Base-by-base conservation (phyloP, 2,329 filamentous ascomycete genomes). In the Penicillium sclerotigenum region DNA sequence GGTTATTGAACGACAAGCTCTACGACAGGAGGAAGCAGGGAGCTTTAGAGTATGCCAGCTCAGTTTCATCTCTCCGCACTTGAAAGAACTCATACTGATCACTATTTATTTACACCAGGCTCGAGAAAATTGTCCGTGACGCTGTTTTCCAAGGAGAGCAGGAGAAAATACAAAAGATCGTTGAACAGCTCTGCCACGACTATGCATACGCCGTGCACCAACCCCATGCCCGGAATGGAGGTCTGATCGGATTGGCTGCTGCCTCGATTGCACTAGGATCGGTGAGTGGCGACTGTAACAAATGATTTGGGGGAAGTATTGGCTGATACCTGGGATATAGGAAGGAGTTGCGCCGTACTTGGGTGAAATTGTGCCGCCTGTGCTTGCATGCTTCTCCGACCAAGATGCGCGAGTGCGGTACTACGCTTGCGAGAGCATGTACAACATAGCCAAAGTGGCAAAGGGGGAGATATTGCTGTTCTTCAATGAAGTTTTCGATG, bases 371-470 rank as follows among this genome's bases (percentile, higher is more conserved):
- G 93, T 99, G 0, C 93, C 93, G 43, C 95, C 95, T 3, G 94
- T 99, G 5, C 83, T 99, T 43, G 94, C 94, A 50, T 99, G 95
- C 79, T 99, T 99, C 75, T 90, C 90, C 56, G 95, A 99, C 66
- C 94, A 97, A 79, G 94, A 99, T 87, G 92, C 94, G 28, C 85
- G 94, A 56, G 94, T 97, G 31, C 85, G 94, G 62, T 99, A 99
- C 75, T 99, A 99, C 77, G 94, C 94, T 24, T 99, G 94, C 77
- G 94, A 99, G 79, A 95, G 92, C 74, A 99, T 99, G 94, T 99
- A 99, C 78, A 99, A 99, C 75, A 99, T 99, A 71, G 92, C 94
- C 70, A 99, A 99, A 77, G 94, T 99, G 46, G 94, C 93, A 58
- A 99, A 99, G 76, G 94, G 95, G 36, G 94, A 99, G 75, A 94